phyloP scores from a whole-genome alignment of 2,329 filamentous ascomycete genomes.

The Talaromyces atroroseus region DNA sequence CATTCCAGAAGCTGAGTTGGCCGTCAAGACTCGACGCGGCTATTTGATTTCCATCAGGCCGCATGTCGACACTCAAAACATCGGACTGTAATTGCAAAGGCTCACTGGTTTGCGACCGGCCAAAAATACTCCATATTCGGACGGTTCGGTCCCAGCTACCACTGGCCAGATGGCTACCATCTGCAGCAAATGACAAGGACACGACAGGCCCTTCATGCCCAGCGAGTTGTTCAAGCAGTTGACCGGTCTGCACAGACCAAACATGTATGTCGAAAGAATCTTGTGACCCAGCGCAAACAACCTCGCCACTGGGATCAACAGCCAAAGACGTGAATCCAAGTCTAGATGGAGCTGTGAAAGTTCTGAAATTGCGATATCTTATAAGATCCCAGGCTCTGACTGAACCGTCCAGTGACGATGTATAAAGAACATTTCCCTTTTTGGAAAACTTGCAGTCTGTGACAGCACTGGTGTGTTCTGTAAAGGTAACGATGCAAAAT shows the following conservation, averaged over 20 bases:
- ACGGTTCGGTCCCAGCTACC: constrained; percentile 97
- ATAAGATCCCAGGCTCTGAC: constrained; percentile 94
- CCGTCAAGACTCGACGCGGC: constrained; percentile 91
- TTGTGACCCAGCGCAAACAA: constrained; percentile 88
- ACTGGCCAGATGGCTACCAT: constrained; percentile 76
- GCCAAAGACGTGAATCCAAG: constrained; percentile 90
- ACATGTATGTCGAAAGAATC: constrained; percentile 98
- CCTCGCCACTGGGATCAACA: constrained; percentile 94
- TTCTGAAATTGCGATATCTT: constrained; percentile 92
- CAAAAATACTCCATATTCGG: constrained; percentile 93
- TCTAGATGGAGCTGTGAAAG: constrained; percentile 88
- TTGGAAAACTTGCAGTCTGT: constrained; percentile 92
- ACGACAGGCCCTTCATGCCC: constrained; percentile 94
- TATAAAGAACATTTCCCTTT: constrained; percentile 92
- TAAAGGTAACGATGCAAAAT: constrained; percentile 97
- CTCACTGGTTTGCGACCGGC: constrained; percentile 88
- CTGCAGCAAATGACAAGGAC: constrained; percentile 79
- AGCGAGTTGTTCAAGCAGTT: constrained; percentile 81
- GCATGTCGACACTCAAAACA: constrained; percentile 76
- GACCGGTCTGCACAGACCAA: constrained; percentile 97
- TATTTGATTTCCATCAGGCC: constrained; percentile 85
- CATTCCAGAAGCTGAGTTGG: constrained; percentile 90
- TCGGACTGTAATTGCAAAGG: constrained; percentile 88
- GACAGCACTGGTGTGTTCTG: constrained; percentile 89
- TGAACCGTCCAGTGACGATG: constrained; percentile 88